A percentile compares a stretch with the other conserved stretches of the same genome.
Conservation (phyloP, 305 asterid species). For the Fraxinus greggii region DNA sequence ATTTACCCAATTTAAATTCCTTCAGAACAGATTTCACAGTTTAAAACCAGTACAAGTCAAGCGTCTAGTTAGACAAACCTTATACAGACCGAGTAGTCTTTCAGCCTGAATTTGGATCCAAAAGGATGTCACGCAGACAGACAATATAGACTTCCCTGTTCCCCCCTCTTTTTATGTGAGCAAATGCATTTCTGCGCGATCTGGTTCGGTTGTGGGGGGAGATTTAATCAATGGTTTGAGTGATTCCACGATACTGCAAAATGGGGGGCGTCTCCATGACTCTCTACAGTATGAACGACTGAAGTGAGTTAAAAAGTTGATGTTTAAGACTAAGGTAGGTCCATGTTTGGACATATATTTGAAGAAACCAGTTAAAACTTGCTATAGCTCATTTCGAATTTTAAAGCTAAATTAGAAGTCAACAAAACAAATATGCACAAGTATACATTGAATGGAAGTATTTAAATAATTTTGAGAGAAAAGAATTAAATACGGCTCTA, state of each 20-base stretch:
- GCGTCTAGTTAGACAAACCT: constrained; percentile 43
- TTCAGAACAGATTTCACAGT: background rate
- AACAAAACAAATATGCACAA: constrained; percentile 1
- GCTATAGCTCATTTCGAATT: background rate
- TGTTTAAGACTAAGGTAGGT: background rate
- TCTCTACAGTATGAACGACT: constrained; percentile 54
- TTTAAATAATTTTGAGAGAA: background rate
- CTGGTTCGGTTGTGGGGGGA: constrained; percentile 46
- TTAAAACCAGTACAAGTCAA: constrained; percentile 6
- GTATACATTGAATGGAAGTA: background rate
- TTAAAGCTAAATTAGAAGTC: constrained; percentile 11
- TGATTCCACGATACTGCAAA: constrained; percentile 68
- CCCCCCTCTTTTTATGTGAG: constrained; percentile 40
- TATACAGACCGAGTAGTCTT: constrained; percentile 28
- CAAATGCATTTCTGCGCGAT: constrained; percentile 41
- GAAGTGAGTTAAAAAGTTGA: constrained; percentile 14
- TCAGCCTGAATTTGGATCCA: constrained; percentile 32
- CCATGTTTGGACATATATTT: constrained; percentile 8
- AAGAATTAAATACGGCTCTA: background rate
- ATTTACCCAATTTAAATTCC: background rate
- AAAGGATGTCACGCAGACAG: constrained; percentile 29
- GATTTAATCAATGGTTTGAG: constrained; percentile 57
- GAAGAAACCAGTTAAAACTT: background rate
- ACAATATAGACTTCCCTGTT: constrained; percentile 23
- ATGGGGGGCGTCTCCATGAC: constrained; percentile 85